These are phyloP conservation scores for Ustanciosporium gigantosporum DNA, from an alignment of 1,284 basidiomycete genomes.

Conservation along the genomic window DNA sequence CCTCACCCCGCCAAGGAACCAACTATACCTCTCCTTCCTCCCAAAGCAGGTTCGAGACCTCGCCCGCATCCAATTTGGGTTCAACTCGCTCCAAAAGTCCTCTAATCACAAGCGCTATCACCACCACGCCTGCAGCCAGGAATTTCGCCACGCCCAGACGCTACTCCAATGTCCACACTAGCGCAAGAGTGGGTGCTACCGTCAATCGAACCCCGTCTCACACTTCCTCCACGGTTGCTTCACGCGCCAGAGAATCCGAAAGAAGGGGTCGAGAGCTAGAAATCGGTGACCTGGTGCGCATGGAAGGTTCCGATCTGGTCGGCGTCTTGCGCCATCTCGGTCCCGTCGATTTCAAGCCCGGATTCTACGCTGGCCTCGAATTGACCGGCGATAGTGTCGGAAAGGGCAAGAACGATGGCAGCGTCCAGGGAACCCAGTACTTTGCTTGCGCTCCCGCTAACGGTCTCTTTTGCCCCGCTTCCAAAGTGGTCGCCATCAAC, in stretches of 20 bases:
- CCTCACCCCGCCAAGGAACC: background rate
- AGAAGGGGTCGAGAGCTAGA: conserved; percentile 41
- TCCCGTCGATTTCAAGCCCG: conserved; percentile 45
- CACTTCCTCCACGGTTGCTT: conserved; percentile 27
- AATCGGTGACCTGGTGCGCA: conserved; percentile 49
- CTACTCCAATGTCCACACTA: conserved; percentile 22
- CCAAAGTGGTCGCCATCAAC: conserved; percentile 68
- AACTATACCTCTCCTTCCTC: background rate
- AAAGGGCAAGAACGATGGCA: conserved; percentile 95
- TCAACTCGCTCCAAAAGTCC: conserved; percentile 2
- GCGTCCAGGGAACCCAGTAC: conserved; percentile 80
- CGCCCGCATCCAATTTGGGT: background rate
- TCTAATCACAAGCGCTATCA: background rate
- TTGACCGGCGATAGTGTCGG: conserved; percentile 64
- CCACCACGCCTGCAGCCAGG: conserved; percentile 7
- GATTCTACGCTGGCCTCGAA: conserved; percentile 56
- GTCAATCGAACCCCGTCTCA: conserved; percentile 22
- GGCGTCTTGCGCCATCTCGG: conserved; percentile 57
- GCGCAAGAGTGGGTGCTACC: conserved; percentile 8
- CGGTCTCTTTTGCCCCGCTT: conserved; percentile 83
- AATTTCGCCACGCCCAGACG: conserved; percentile 22
- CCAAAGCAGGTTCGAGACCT: background rate
- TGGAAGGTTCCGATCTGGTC: conserved; percentile 44
- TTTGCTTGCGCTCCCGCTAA: conserved; percentile 82
- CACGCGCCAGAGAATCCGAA: conserved; percentile 14